Conservation (phyloP, 2,329 filamentous ascomycete species). For the Teratosphaeria destructans region DNA sequence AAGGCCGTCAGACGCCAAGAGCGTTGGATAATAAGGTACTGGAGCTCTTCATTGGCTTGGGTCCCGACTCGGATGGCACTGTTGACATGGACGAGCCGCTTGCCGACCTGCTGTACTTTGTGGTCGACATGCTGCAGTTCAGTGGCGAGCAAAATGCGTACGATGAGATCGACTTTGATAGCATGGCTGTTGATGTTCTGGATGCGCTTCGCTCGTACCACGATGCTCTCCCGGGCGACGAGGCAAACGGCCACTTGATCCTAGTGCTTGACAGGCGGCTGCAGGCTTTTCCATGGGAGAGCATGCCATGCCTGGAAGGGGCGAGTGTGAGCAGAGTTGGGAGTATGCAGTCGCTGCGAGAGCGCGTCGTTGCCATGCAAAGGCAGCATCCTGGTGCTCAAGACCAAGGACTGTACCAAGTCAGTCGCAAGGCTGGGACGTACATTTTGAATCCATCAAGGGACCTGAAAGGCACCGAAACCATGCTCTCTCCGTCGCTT, state of each 20-base stretch:
- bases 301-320: constrained; percentile 70
- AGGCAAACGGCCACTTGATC: constrained; percentile 58
- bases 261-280: constrained; percentile 84
- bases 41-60: constrained; percentile 80
- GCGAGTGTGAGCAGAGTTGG: constrained; percentile 78
- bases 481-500: constrained; percentile 60
- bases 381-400: background rate
- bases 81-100: constrained; percentile 76
- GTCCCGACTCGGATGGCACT: constrained; percentile 49
- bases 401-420: constrained; percentile 30
- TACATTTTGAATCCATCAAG: constrained; percentile 85
- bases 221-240: constrained; percentile 8
- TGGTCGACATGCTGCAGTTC: constrained; percentile 92
- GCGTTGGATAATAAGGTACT: constrained; percentile 58
- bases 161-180: constrained; percentile 93
- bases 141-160: constrained; percentile 94
- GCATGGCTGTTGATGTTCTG: constrained; percentile 76
- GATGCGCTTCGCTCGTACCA: constrained; percentile 79
- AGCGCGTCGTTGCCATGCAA: constrained; percentile 55
- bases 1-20: constrained; percentile 40
- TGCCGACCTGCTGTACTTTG: constrained; percentile 90
- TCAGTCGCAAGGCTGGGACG: constrained; percentile 46
- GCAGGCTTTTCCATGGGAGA: constrained; percentile 93
- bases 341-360: constrained; percentile 70
- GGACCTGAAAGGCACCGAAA: constrained; percentile 72